phyloP scores from a whole-genome alignment of 331 rosid species.

The Cydonia oblonga region DNA sequence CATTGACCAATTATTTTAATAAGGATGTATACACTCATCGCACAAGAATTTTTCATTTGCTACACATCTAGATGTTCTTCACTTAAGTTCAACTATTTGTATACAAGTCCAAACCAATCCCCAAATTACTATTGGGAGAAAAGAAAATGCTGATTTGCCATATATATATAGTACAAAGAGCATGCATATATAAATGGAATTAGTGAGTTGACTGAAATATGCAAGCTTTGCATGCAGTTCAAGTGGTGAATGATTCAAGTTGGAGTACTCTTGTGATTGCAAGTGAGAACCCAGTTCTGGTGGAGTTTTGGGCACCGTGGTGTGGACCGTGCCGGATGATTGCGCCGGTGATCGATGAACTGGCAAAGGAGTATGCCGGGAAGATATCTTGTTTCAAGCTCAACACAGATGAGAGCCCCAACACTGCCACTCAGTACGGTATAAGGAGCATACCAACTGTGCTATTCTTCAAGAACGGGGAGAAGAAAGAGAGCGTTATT shows the following conservation, averaged over 20 bases:
- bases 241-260: constrained; percentile 61
- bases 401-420: constrained; percentile 68
- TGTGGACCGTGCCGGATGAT: constrained; percentile 95
- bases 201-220: not conserved
- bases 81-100: not conserved
- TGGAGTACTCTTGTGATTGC: constrained; percentile 63
- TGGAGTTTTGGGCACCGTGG: constrained; percentile 99
- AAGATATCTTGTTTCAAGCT: constrained; percentile 61
- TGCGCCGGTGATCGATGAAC: constrained; percentile 67
- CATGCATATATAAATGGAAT: not conserved
- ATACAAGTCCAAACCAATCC: not conserved
- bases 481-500: constrained; percentile 65
- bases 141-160: too few relatives aligned
- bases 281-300: constrained; percentile 67
- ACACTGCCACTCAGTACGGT: constrained; percentile 56
- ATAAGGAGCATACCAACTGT: constrained; percentile 93
- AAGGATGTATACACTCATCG: not conserved
- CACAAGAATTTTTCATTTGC: not conserved
- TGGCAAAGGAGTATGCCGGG: constrained; percentile 71
- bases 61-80: not conserved
- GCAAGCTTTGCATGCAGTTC: constrained; percentile 32
- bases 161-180: not conserved
- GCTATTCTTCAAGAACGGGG: constrained; percentile 71
- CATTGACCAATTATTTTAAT: not conserved
- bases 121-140: not conserved